Percentiles rank a stretch among this genome's conserved stretches.
Conservation (phyloP, 345 rosid genomes). For the Linum lewisii region DNA sequence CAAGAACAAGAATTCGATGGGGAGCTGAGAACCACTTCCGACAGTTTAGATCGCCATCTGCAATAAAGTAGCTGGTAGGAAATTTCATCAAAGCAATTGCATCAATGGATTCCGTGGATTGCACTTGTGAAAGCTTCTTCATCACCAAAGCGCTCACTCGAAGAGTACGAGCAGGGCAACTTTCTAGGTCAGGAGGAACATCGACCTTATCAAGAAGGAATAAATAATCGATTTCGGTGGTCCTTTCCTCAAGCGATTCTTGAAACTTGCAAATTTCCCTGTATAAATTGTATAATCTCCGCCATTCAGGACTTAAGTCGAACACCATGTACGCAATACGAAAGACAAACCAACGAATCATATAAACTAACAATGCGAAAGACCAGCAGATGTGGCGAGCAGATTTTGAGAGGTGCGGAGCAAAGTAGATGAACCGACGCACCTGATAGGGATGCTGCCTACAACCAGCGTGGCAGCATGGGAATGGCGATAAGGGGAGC, state of each 20-base stretch:
- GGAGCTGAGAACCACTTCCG: conserved; percentile 53
- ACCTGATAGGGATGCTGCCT: conserved; percentile 81
- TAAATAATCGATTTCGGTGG: conserved; percentile 43
- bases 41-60: conserved; percentile 25
- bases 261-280: conserved; percentile 64
- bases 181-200: conserved; percentile 42
- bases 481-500: conserved; percentile 75
- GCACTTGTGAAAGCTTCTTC: conserved; percentile 76
- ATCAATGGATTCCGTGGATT: conserved; percentile 65
- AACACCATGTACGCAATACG: not conserved
- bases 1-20: conserved; percentile 72
- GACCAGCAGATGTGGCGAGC: no score
- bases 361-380: not conserved
- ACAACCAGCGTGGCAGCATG: conserved; percentile 70
- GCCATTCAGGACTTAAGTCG: not conserved
- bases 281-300: conserved; percentile 8
- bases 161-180: conserved; percentile 26
- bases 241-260: conserved; percentile 27
- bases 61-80: conserved; percentile 49
- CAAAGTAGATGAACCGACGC: not conserved
- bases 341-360: not conserved
- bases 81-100: conserved; percentile 72
- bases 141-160: conserved; percentile 53
- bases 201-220: conserved; percentile 48
- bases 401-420: not conserved